phyloP scores from a whole-genome alignment of 495 filamentous ascomycete genomes.

The Aspergillus taichungensis region DNA sequence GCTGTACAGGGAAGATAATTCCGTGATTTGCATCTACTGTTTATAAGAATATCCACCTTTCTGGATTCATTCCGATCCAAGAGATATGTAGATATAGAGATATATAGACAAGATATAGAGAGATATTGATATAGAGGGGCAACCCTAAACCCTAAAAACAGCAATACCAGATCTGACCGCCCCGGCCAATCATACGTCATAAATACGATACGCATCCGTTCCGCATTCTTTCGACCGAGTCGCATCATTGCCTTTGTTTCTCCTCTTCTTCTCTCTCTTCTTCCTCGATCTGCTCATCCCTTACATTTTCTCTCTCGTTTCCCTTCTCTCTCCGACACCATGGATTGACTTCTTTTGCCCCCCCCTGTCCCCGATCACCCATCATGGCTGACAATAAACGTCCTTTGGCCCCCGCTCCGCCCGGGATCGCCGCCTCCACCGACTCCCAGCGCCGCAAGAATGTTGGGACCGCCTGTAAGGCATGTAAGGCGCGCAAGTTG shows the following conservation, averaged over 20 bases:
- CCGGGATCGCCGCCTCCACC: slow-evolving; percentile 3
- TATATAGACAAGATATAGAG: too few relatives aligned
- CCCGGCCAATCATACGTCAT: too few relatives aligned
- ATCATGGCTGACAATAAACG: slow-evolving; percentile 14
- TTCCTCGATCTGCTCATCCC: neutral
- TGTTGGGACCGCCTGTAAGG: slow-evolving; percentile 19
- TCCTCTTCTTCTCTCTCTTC: neutral
- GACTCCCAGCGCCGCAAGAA: slow-evolving; percentile 14
- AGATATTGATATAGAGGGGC: too few relatives aligned
- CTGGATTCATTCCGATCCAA: neutral
- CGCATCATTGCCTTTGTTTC: neutral
- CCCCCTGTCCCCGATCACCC: neutral
- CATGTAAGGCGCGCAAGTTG: slow-evolving; percentile 23
- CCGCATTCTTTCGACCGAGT: neutral
- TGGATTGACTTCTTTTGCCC: neutral
- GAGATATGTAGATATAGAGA: too few relatives aligned
- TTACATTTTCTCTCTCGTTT: neutral
- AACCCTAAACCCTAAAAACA: too few relatives aligned
- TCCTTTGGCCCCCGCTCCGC: slow-evolving; percentile 11
- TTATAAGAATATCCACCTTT: neutral
- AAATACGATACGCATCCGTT: too few relatives aligned
- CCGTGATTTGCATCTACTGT: too few relatives aligned
- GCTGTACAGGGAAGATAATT: too few relatives aligned
- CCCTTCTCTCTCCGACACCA: neutral
- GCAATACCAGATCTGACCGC: too few relatives aligned